Evolutionary conservation across 1,284 basidiomycete genomes (phyloP).

Genomic region (Ustilago sp.): DNA sequence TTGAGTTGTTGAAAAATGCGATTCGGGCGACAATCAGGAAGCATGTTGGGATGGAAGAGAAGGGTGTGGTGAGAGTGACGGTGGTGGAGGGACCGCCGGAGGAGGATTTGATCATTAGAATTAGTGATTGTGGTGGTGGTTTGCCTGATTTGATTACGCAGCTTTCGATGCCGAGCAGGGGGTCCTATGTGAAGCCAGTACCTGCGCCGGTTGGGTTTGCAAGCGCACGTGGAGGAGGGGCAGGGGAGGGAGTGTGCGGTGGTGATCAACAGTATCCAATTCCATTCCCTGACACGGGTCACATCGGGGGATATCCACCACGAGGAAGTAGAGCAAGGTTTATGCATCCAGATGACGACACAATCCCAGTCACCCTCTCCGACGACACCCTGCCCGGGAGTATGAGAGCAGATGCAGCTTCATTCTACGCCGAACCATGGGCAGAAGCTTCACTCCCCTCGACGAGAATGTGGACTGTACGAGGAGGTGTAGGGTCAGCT

Average conservation of each 20-base stretch:
- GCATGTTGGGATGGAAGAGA: conserved; percentile 31
- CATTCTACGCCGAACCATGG: conserved; percentile 39
- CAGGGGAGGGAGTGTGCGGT: not conserved
- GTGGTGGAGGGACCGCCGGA: conserved; percentile 65
- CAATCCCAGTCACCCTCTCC: conserved; percentile 27
- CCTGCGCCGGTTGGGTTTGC: conserved; percentile 7
- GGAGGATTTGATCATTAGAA: conserved; percentile 66
- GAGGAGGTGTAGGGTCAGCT: conserved; percentile 41
- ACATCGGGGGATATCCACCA: conserved; percentile 37
- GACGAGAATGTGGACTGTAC: conserved; percentile 13
- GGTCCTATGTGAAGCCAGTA: conserved; percentile 1
- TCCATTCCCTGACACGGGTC: conserved; percentile 42
- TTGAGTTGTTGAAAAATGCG: conserved; percentile 86
- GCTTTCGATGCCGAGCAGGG: conserved; percentile 22
- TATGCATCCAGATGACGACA: conserved; percentile 24
- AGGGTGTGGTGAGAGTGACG: conserved; percentile 52
- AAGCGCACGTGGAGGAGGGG: not conserved
- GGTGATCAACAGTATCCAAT: conserved; percentile 37
- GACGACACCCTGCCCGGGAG: conserved; percentile 13
- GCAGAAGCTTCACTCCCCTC: conserved; percentile 17
- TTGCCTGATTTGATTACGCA: conserved; percentile 53
- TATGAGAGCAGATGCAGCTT: conserved; percentile 7
- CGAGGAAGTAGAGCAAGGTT: conserved; percentile 36
- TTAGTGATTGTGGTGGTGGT: conserved; percentile 56
- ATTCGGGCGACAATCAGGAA: conserved; percentile 60